Percentiles rank a stretch among this genome's conserved stretches.
Evolutionary conservation across 148 eudicot genomes (phyloP).

Genomic region (Rheum nobile): DNA sequence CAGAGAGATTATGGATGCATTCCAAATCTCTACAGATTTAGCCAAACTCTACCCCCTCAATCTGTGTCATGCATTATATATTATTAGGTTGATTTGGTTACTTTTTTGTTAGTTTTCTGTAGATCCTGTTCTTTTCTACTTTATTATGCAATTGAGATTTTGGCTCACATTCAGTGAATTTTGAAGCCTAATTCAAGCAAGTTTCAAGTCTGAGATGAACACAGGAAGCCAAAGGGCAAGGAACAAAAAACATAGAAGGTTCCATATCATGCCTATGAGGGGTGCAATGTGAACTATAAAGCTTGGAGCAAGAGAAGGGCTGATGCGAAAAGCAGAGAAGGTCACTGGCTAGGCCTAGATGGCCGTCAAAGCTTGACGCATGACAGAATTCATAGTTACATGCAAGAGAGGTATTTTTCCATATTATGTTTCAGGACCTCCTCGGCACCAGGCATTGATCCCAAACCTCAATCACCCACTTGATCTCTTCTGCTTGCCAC

Average conservation of each 20-base stretch:
- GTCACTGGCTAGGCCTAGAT: background rate
- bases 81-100: background rate
- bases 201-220: too few relatives aligned
- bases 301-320: background rate
- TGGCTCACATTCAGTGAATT: too few relatives aligned
- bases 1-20: background rate
- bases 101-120: background rate
- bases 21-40: background rate
- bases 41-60: background rate
- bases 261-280: background rate
- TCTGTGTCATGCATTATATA: background rate
- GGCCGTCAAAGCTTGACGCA: background rate
- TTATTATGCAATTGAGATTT: too few relatives aligned
- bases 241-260: background rate
- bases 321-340: background rate
- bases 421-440: background rate
- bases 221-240: too few relatives aligned
- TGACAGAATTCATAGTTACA: background rate
- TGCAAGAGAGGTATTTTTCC: background rate
- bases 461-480: background rate
- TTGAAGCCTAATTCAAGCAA: too few relatives aligned
- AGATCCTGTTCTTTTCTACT: background rate
- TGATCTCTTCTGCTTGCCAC: background rate
- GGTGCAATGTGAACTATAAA: background rate
- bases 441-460: background rate